Base-by-base conservation (phyloP, 768 basidiomycete species). In the Punctularia strigosozonata region DNA sequence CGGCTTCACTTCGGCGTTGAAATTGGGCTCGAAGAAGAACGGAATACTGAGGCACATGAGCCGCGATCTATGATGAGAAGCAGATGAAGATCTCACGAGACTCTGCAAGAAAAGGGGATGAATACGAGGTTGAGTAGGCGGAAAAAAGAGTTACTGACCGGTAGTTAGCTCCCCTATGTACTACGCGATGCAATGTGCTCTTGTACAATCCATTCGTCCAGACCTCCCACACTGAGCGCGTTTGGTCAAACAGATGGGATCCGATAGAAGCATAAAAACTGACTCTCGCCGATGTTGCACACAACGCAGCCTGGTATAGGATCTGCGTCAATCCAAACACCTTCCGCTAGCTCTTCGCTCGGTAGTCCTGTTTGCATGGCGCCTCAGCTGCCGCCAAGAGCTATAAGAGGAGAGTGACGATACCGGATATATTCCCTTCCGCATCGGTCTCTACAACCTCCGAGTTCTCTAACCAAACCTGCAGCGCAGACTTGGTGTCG, bases 1-100 rank as follows among this genome's bases (percentile, higher is more conserved):
- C 1, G 88, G 83, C 45, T 66, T 58, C 34, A 95, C 62, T 2
- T 62, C 41, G 0, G 89, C 83, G 43, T 77, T 64, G 50, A 87
- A 89, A 41, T 85, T 87, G 0, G 91, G 90, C 56, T 94, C 91
- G 46, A 85, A 94, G 68, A 95, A 95, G 62, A 94, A 94, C 0
- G 91, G 91, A 15, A 92, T 69, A 6, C 85, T 88, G 41, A 5
- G 33, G 19, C 31, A 22, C 14, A 14, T 39, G 28, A 10, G 31
- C 45, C n/a, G 50, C 25, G 23, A 37, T 13, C 18, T 7, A 35
- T 12, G 7, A 31, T 5, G 15, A 24, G 7, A 21, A 24, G 19
- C 23, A 17, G 28, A 35, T 15, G 5, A 25, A 45, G 39, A 17
- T 61, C 84, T 47, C 58, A 87, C 77, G 86, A 89, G 28, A 91